These are phyloP conservation scores for Hordeum pubiflorum DNA, from an alignment of 202 grass and related monocot genomes.

Conservation along the genomic window DNA sequence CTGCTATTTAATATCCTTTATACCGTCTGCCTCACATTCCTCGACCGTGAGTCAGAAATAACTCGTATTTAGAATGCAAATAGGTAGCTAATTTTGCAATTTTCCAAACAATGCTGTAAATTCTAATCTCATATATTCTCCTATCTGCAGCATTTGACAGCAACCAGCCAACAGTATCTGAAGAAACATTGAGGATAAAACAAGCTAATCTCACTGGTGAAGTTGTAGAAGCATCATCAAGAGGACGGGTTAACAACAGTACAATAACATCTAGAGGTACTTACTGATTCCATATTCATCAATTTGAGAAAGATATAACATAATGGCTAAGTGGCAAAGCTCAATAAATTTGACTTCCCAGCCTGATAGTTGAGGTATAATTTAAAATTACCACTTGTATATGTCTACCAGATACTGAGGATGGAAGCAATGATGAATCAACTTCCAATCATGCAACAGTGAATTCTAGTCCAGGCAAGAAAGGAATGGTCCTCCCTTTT, in stretches of 20 bases:
- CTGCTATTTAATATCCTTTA: slow-evolving; percentile 78
- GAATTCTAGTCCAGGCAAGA: slow-evolving; percentile 44
- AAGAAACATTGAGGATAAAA: slow-evolving; percentile 69
- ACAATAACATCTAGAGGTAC: slow-evolving; percentile 32
- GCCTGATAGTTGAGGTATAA: not conserved
- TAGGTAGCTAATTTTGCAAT: slow-evolving; percentile 8
- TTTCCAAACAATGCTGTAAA: slow-evolving; percentile 7
- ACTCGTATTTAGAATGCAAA: not conserved
- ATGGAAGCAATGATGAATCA: slow-evolving; percentile 33
- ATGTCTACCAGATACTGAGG: slow-evolving; percentile 20
- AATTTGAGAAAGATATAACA: slow-evolving; percentile 1
- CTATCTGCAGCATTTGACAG: slow-evolving; percentile 54
- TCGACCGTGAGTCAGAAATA: slow-evolving; percentile 49
- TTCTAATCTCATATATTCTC: not conserved
- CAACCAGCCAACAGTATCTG: slow-evolving; percentile 62
- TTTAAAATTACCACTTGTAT: not conserved
- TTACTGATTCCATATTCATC: not conserved
- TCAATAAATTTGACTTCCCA: not conserved
- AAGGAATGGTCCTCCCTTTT: slow-evolving; percentile 96
- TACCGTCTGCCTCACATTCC: slow-evolving; percentile 56
- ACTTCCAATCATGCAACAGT: slow-evolving; percentile 34
- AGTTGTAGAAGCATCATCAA: slow-evolving; percentile 49
- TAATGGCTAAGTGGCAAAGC: not conserved
- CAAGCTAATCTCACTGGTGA: slow-evolving; percentile 73
- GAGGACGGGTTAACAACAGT: slow-evolving; percentile 35